A percentile compares a stretch with the other conserved stretches of the same genome.
Evolutionary conservation across 2,329 filamentous ascomycete genomes (phyloP).

Genomic region (Chaetomiaceae sp.): DNA sequence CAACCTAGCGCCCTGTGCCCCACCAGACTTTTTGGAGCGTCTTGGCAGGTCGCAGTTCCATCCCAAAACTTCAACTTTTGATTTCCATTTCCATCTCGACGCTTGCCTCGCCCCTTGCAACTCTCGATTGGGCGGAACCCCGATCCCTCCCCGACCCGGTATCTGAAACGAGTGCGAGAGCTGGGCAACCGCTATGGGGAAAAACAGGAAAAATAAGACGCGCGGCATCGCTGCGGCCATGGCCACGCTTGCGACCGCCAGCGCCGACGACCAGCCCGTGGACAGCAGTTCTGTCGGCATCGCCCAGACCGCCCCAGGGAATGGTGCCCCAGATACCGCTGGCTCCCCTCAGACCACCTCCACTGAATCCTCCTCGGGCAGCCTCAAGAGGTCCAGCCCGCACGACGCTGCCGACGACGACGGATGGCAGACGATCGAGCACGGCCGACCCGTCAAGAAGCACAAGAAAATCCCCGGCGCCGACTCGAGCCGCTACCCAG

Average conservation of each 20-base stretch:
- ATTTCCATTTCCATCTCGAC: not conserved
- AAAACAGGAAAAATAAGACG: slow-evolving; percentile 25
- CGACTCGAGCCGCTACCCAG: slow-evolving; percentile 53
- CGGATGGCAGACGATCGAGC: slow-evolving; percentile 51
- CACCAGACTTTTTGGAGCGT: not conserved
- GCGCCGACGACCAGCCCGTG: slow-evolving; percentile 4
- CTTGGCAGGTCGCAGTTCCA: slow-evolving; percentile 5
- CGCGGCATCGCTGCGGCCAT: slow-evolving; percentile 13
- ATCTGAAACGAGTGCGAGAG: not conserved
- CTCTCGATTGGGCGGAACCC: too few species aligned
- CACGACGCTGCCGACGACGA: slow-evolving; percentile 38
- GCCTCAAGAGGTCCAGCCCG: slow-evolving; percentile 46
- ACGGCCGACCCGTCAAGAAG: slow-evolving; percentile 50
- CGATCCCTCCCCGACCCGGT: too few species aligned
- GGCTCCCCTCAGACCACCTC: slow-evolving; percentile 14
- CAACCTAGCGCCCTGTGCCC: not conserved
- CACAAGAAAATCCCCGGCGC: slow-evolving; percentile 56
- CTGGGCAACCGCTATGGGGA: slow-evolving; percentile 21
- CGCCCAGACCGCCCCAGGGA: not conserved
- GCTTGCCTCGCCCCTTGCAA: not conserved
- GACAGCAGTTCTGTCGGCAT: not conserved
- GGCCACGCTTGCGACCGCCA: slow-evolving; percentile 6
- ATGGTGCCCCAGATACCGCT: not conserved
- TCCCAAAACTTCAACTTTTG: not conserved
- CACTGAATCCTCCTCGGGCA: slow-evolving; percentile 35